Evolutionary conservation across 2,329 filamentous ascomycete genomes (phyloP).

Genomic region (Exophiala bonariae): DNA sequence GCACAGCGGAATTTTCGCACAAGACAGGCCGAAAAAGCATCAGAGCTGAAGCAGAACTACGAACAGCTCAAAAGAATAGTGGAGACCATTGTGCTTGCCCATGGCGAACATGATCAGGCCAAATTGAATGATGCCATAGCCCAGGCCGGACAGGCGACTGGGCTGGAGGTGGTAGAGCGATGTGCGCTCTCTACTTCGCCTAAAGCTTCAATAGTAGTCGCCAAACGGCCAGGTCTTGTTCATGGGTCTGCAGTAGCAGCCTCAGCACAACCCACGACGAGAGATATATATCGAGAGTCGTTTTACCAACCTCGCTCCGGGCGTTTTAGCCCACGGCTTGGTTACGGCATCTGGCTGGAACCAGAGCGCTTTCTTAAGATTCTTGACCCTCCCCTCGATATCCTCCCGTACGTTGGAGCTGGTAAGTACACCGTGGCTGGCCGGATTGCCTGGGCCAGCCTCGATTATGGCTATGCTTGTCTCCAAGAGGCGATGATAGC

Average conservation of each 20-base stretch:
- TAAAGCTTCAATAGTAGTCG: no score
- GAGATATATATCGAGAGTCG: neutral
- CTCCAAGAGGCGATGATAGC: neutral
- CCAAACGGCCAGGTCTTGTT: no score
- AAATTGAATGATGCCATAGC: slow-evolving; percentile 2
- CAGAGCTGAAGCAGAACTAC: slow-evolving; percentile 3
- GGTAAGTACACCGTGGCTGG: slow-evolving; percentile 2
- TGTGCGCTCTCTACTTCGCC: no score
- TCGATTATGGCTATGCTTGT: slow-evolving; percentile 2
- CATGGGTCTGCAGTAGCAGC: no score
- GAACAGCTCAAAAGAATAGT: slow-evolving; percentile 2
- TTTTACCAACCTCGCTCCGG: neutral
- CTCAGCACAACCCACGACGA: no score
- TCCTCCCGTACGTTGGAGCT: slow-evolving; percentile 1
- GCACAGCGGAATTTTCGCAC: slow-evolving; percentile 7
- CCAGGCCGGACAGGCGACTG: neutral
- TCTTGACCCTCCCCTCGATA: slow-evolving; percentile 3
- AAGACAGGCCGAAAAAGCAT: neutral
- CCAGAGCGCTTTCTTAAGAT: slow-evolving; percentile 2
- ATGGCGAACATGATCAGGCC: neutral
- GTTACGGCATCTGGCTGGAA: slow-evolving; percentile 1
- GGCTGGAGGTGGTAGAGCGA: slow-evolving; percentile 1
- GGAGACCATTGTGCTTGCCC: slow-evolving; percentile 2
- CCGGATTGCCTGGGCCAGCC: slow-evolving; percentile 4
- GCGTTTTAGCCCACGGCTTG: slow-evolving; percentile 5